Evolutionary conservation across 805 yeast species (phyloP).

Genomic region (Ogataea saltuana): DNA sequence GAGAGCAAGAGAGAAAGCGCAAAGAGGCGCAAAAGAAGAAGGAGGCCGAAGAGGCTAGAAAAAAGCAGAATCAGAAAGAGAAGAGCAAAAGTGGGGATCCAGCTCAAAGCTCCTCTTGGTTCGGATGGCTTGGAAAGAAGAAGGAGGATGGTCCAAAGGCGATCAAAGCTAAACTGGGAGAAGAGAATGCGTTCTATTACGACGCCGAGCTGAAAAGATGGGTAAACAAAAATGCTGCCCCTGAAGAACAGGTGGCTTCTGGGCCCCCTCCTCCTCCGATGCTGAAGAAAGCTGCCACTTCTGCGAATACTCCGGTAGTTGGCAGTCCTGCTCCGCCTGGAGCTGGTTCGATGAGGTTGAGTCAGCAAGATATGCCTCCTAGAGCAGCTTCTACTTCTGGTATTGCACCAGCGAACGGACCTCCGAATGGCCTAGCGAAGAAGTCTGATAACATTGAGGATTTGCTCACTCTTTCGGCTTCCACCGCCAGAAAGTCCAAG

Average conservation of each 20-base stretch:
- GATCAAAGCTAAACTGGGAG: slow-evolving; percentile 83
- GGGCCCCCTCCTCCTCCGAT: slow-evolving; percentile 74
- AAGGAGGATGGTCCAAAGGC: slow-evolving; percentile 64
- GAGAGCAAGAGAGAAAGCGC: slow-evolving; percentile 30
- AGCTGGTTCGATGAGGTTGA: slow-evolving; percentile 1
- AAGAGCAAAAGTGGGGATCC: too few relatives aligned
- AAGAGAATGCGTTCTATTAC: slow-evolving; percentile 67
- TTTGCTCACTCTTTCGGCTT: slow-evolving; percentile 34
- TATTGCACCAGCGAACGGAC: too few relatives aligned
- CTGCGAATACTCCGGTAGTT: slow-evolving; percentile 36
- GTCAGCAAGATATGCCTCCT: slow-evolving; percentile 21
- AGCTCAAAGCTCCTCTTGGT: slow-evolving; percentile 40
- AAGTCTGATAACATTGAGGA: slow-evolving; percentile 34
- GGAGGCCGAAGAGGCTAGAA: slow-evolving; percentile 19
- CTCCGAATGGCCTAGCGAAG: slow-evolving; percentile 11
- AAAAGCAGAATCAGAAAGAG: slow-evolving; percentile 20
- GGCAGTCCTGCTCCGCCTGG: slow-evolving; percentile 31
- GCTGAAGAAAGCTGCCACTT: slow-evolving; percentile 44
- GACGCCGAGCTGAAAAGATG: slow-evolving; percentile 86
- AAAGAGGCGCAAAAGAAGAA: slow-evolving; percentile 30
- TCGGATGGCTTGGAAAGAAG: slow-evolving; percentile 62
- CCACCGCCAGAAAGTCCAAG: slow-evolving; percentile 41
- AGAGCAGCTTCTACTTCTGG: slow-evolving; percentile 22
- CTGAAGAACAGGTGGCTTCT: slow-evolving; percentile 60
- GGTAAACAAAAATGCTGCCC: slow-evolving; percentile 70